Conservation (phyloP, 2,329 filamentous ascomycete genomes). For the Biscogniauxia marginata region DNA sequence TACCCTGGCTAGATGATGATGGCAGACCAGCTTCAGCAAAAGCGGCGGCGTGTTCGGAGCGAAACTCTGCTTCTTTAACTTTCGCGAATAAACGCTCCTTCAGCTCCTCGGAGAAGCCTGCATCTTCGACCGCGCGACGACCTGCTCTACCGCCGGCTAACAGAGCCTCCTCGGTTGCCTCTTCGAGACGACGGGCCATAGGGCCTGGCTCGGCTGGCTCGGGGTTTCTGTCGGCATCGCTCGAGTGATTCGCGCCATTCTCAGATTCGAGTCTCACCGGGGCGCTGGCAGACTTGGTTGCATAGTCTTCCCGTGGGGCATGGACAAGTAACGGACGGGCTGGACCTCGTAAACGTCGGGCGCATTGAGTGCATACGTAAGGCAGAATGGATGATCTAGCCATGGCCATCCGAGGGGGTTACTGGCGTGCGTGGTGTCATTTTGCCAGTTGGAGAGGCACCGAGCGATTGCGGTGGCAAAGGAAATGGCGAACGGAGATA, state of each 20-base stretch:
- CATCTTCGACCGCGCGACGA: slow-evolving; percentile 58
- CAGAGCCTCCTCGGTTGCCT: slow-evolving; percentile 63
- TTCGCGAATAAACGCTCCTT: slow-evolving; percentile 58
- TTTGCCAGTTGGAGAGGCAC: background rate
- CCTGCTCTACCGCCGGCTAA: slow-evolving; percentile 58
- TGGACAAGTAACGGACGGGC: background rate
- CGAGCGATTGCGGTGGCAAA: background rate
- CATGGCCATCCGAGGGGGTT: slow-evolving; percentile 17
- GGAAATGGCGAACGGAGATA: slow-evolving; percentile 14
- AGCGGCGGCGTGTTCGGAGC: slow-evolving; percentile 47
- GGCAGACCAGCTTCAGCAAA: slow-evolving; percentile 50
- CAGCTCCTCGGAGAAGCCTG: slow-evolving; percentile 63
- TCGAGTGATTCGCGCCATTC: slow-evolving; percentile 1
- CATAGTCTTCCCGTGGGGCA: slow-evolving; percentile 7
- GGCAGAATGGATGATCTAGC: slow-evolving; percentile 14
- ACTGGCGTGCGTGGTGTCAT: slow-evolving; percentile 10
- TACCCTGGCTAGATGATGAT: slow-evolving; percentile 64
- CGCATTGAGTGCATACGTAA: slow-evolving; percentile 25
- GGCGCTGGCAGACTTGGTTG: slow-evolving; percentile 6
- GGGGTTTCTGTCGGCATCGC: slow-evolving; percentile 2
- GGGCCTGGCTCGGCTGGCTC: slow-evolving; percentile 42
- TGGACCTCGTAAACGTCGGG: slow-evolving; percentile 4
- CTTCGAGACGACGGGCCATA: slow-evolving; percentile 56
- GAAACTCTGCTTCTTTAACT: slow-evolving; percentile 55
- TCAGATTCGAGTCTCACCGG: slow-evolving; percentile 1